These are phyloP conservation scores for Talaromyces islandicus DNA, from an alignment of 2,329 filamentous ascomycete species.

Conservation along the genomic window DNA sequence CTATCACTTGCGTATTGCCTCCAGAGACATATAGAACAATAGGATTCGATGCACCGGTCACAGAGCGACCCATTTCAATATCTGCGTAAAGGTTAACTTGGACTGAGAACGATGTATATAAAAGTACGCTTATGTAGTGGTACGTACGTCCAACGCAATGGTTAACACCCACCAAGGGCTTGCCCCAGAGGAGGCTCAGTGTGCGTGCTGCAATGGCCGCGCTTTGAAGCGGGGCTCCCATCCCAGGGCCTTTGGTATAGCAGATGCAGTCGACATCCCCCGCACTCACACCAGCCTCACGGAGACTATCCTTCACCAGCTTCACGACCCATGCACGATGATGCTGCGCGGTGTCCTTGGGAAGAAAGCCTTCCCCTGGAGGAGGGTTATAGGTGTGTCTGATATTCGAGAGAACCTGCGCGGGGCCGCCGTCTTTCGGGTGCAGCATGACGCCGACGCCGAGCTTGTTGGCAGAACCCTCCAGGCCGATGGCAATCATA, in stretches of 20 bases:
- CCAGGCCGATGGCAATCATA: slow-evolving; percentile 67
- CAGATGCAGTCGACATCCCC: slow-evolving; percentile 82
- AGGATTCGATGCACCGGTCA: slow-evolving; percentile 84
- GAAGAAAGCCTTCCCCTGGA: slow-evolving; percentile 88
- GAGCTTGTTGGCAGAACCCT: slow-evolving; percentile 97
- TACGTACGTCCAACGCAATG: slow-evolving; percentile 80
- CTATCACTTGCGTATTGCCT: slow-evolving; percentile 96
- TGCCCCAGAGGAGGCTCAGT: slow-evolving; percentile 75
- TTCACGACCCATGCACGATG: slow-evolving; percentile 79
- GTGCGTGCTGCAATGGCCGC: slow-evolving; percentile 82
- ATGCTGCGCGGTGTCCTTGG: slow-evolving; percentile 91
- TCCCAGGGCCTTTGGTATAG: slow-evolving; percentile 92
- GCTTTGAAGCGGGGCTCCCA: slow-evolving; percentile 86
- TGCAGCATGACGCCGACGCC: slow-evolving; percentile 90
- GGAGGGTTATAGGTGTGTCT: slow-evolving; percentile 90
- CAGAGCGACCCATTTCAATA: slow-evolving; percentile 95
- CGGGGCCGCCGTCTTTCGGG: slow-evolving; percentile 46
- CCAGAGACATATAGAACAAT: slow-evolving; percentile 94
- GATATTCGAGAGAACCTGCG: slow-evolving; percentile 81
- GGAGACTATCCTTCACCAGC: slow-evolving; percentile 73
- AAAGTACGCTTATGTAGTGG: background rate
- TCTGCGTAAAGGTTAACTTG: slow-evolving; percentile 38
- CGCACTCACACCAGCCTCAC: slow-evolving; percentile 57
- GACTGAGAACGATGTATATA: background rate
- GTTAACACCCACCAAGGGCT: slow-evolving; percentile 89